These are phyloP conservation scores for Solanum megistacrolobum DNA, from an alignment of 257 asterid genomes.

Conservation along the genomic window DNA sequence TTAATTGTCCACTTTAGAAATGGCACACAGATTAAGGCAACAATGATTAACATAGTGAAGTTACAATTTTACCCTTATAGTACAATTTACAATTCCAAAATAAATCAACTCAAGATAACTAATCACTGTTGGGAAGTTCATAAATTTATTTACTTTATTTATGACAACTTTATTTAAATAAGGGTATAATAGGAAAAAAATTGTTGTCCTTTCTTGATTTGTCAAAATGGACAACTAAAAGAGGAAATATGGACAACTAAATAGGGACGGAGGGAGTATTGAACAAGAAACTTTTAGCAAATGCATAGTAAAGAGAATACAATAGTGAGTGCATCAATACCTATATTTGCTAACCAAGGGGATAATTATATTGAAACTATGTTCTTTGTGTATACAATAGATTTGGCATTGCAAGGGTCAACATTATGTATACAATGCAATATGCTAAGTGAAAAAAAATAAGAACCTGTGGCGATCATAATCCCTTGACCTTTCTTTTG, in stretches of 20 bases:
- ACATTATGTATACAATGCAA: not conserved
- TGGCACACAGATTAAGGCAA: no score
- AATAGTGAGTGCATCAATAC: not conserved
- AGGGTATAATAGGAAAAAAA: no score
- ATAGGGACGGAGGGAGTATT: not conserved
- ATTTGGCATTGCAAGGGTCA: not conserved
- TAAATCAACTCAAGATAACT: no score
- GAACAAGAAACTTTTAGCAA: not conserved
- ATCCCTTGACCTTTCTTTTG: constrained; percentile 77
- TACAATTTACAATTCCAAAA: no score
- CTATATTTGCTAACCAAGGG: not conserved
- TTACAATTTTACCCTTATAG: no score
- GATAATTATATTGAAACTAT: not conserved
- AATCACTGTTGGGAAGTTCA: no score
- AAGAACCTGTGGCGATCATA: constrained; percentile 81
- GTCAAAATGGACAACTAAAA: no score
- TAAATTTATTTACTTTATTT: no score
- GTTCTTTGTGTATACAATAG: not conserved
- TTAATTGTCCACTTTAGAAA: no score
- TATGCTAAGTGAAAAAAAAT: not conserved
- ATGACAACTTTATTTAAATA: no score
- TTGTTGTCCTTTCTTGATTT: no score
- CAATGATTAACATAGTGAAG: not conserved
- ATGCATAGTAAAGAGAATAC: not conserved
- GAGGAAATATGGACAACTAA: no score